Conservation (phyloP, 2,329 filamentous ascomycete species). For the Aspergillus sp. region DNA sequence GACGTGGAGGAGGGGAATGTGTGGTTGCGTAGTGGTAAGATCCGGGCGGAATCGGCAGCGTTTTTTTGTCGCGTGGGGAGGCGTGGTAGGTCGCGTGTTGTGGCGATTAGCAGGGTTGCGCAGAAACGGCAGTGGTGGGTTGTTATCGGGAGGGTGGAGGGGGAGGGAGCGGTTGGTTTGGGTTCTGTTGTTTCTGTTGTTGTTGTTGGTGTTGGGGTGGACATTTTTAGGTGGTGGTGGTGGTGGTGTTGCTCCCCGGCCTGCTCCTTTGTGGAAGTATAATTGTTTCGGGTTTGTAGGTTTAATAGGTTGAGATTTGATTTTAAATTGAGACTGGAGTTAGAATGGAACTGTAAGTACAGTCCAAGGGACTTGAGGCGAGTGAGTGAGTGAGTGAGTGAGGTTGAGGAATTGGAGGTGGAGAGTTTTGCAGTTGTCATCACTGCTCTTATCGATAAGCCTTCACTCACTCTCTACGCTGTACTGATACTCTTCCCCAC, state of each 20-base stretch:
- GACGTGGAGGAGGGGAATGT: conserved; percentile 1
- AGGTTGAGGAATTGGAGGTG: no score
- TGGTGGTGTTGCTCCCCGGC: neutral
- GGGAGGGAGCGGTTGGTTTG: neutral
- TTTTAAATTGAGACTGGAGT: no score
- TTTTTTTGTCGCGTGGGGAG: conserved; percentile 54
- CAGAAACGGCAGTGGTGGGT: conserved; percentile 64
- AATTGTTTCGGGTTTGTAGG: no score
- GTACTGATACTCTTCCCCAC: no score
- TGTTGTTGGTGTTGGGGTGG: neutral
- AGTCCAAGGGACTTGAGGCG: no score
- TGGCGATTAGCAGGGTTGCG: conserved; percentile 63
- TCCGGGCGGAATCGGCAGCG: conserved; percentile 55
- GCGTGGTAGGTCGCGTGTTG: conserved; percentile 51
- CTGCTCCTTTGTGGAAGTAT: no score
- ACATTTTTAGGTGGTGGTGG: neutral
- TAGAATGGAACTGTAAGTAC: no score
- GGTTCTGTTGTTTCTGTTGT: neutral
- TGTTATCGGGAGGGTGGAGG: conserved; percentile 37
- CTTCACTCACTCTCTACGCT: neutral
- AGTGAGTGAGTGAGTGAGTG: no score
- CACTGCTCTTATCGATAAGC: no score
- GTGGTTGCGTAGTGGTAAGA: conserved; percentile 53
- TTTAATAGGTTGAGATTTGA: no score
- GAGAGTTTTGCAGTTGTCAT: no score